These are phyloP conservation scores for Aegilops tauschii DNA, from an alignment of 176 grass and related monocot genomes.

Conservation along the genomic window DNA sequence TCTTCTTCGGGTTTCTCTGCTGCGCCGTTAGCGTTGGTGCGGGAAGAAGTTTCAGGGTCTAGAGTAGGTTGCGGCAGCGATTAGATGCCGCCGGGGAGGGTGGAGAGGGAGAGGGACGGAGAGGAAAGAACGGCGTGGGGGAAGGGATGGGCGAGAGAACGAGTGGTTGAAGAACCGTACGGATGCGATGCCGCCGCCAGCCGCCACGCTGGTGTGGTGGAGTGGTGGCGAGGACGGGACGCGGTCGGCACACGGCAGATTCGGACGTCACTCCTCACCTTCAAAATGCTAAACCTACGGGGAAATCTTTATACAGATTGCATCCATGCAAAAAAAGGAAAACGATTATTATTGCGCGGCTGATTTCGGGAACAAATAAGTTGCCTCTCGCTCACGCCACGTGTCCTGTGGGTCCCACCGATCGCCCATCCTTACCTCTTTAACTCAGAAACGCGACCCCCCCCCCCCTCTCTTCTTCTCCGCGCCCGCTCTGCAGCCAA, in stretches of 20 bases:
- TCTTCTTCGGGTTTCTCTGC: background rate
- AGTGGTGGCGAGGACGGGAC: constrained; percentile 5
- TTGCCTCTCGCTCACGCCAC: too few species aligned
- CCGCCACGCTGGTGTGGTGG: background rate
- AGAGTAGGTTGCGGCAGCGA: background rate
- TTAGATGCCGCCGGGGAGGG: background rate
- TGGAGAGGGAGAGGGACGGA: background rate
- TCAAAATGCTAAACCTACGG: background rate
- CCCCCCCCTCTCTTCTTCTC: too few species aligned
- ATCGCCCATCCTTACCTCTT: too few species aligned
- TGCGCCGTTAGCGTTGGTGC: background rate
- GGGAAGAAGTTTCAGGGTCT: background rate
- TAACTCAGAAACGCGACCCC: too few species aligned
- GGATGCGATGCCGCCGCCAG: constrained; percentile 9
- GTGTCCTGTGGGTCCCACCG: too few species aligned
- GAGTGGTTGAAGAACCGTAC: background rate
- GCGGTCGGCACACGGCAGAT: constrained; percentile 11
- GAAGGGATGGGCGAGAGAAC: background rate
- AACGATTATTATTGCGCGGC: too few species aligned
- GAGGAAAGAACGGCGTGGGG: background rate
- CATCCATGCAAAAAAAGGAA: too few species aligned
- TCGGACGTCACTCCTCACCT: constrained; percentile 32
- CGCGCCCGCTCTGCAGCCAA: too few species aligned
- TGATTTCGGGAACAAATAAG: too few species aligned
- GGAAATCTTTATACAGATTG: too few species aligned